Evolutionary conservation across 495 filamentous ascomycete species (phyloP).

Genomic region (Aspergillus mulundensis): DNA sequence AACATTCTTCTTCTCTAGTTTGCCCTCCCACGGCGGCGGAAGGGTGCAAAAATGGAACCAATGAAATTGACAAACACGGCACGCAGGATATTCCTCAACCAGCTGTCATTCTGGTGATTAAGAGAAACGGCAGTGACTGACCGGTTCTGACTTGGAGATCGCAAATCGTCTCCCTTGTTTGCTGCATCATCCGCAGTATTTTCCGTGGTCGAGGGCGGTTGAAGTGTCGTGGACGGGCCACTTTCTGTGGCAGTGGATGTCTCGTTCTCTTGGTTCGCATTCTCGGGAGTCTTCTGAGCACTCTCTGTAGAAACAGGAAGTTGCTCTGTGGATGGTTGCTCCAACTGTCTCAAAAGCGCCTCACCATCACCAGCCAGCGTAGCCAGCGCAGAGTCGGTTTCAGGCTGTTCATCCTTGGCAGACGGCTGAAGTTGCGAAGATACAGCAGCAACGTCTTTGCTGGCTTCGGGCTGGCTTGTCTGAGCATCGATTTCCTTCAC

Average conservation of each 20-base stretch:
- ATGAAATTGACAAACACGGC: constrained; percentile 42
- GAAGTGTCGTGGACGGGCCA: constrained; percentile 13
- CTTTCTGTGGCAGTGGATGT: constrained; percentile 1
- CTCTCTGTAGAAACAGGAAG: constrained; percentile 13
- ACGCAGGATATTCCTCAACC: constrained; percentile 43
- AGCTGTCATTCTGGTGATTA: constrained; percentile 39
- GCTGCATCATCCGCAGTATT: constrained; percentile 18
- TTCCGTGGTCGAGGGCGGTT: constrained; percentile 16
- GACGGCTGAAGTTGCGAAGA: constrained; percentile 18
- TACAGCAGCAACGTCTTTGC: constrained; percentile 14
- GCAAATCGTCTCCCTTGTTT: constrained; percentile 32
- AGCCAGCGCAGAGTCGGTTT: constrained; percentile 38
- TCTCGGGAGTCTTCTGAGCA: constrained; percentile 17
- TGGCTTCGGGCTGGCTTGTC: constrained; percentile 16
- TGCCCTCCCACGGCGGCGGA: constrained; percentile 36
- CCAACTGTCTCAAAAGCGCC: constrained; percentile 33
- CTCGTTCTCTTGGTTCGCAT: constrained; percentile 10
- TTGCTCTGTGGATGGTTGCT: constrained; percentile 32
- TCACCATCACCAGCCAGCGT: constrained; percentile 38
- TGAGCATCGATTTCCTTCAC: constrained; percentile 12
- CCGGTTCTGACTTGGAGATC: constrained; percentile 40
- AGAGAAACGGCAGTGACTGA: constrained; percentile 45
- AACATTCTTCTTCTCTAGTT: constrained; percentile 27
- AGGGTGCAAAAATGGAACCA: constrained; percentile 38
- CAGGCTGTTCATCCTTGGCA: constrained; percentile 17